These are phyloP conservation scores for Pseudocercospora cruenta DNA, from an alignment of 2,329 filamentous ascomycete species.

Conservation along the genomic window DNA sequence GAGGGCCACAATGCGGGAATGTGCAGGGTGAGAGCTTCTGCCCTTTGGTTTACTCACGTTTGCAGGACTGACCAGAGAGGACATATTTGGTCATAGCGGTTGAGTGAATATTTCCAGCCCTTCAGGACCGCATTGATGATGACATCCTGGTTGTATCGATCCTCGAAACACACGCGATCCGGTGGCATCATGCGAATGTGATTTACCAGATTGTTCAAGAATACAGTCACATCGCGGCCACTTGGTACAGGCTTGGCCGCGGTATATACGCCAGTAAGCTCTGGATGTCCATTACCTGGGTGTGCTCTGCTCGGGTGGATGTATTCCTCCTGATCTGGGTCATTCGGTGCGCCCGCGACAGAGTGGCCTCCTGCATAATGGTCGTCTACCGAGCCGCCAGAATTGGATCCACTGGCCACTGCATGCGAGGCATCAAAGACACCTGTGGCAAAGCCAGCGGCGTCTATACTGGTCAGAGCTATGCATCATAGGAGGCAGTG, in stretches of 20 bases:
- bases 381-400: not conserved
- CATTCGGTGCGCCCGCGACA: not conserved
- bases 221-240: slow-evolving; percentile 27
- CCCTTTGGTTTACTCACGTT: no score
- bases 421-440: not conserved
- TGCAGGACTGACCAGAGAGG: no score
- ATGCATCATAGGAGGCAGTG: not conserved
- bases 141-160: slow-evolving; percentile 28
- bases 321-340: not conserved
- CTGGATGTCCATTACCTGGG: slow-evolving; percentile 13
- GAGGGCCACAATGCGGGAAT: no score
- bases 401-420: not conserved
- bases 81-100: slow-evolving; percentile 27
- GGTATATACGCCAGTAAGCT: slow-evolving; percentile 21
- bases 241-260: slow-evolving; percentile 19
- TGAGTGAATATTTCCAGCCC: slow-evolving; percentile 27
- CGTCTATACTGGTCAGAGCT: not conserved
- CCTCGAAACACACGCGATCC: slow-evolving; percentile 27
- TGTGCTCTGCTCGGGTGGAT: not conserved
- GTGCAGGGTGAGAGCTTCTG: no score
- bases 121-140: slow-evolving; percentile 28
- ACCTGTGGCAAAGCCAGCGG: slow-evolving; percentile 1
- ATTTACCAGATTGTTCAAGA: slow-evolving; percentile 30
- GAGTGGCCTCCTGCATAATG: not conserved
- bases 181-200: slow-evolving; percentile 27